Evolutionary conservation across 2,329 filamentous ascomycete genomes (phyloP).

Genomic region (Metarhizium anisopliae): DNA sequence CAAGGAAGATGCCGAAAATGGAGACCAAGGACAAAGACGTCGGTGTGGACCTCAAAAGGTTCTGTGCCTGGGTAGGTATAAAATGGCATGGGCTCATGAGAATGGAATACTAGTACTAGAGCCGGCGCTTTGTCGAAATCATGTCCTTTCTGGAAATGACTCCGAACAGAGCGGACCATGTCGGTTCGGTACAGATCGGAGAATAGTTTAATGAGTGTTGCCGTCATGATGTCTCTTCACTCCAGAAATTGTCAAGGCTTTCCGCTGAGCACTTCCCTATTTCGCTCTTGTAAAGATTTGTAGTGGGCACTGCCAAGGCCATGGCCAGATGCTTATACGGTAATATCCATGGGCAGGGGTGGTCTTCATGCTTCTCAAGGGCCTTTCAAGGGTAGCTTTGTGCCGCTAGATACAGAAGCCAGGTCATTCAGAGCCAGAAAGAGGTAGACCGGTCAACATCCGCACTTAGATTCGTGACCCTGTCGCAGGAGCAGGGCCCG

Average conservation of each 20-base stretch:
- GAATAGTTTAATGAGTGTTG: constrained; percentile 9
- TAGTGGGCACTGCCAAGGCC: constrained; percentile 1
- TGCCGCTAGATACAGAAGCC: neutral
- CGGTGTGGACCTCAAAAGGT: constrained; percentile 6
- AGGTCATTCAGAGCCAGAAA: neutral
- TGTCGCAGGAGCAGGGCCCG: neutral
- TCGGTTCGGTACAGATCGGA: constrained; percentile 5
- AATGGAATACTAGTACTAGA: neutral
- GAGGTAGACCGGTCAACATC: neutral
- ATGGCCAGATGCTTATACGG: constrained; percentile 6
- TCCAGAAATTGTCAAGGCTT: neutral
- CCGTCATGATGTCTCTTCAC: neutral
- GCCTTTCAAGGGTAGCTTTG: neutral
- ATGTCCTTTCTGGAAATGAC: constrained; percentile 2
- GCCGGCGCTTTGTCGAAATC: neutral
- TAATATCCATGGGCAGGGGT: constrained; percentile 8
- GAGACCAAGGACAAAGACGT: constrained; percentile 1
- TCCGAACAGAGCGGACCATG: constrained; percentile 3
- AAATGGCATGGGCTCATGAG: neutral
- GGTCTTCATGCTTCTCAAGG: neutral
- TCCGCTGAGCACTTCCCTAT: constrained; percentile 2
- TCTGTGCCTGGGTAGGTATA: constrained; percentile 1
- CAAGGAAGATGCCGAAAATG: constrained; percentile 6
- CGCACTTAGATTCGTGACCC: neutral
- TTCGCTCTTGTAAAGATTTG: neutral